Percentiles rank a stretch among this genome's conserved stretches.
Conservation (phyloP, 345 rosid genomes). For the Camelina laxa region DNA sequence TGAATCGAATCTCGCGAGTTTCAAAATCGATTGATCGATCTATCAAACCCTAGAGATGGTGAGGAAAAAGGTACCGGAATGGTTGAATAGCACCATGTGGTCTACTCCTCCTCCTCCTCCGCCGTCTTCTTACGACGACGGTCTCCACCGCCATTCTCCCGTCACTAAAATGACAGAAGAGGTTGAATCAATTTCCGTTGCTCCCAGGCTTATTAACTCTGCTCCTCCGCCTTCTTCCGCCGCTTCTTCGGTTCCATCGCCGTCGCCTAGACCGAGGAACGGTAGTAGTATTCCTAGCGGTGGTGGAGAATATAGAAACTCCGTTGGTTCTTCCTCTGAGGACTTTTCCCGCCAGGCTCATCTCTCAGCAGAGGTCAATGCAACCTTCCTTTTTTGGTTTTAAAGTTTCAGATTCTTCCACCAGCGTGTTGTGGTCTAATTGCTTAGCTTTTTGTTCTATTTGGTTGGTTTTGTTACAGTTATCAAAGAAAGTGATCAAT, state of each 20-base stretch:
- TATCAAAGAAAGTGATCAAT: slow-evolving; percentile 85
- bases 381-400: background rate
- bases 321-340: slow-evolving; percentile 57
- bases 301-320: slow-evolving; percentile 51
- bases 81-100: slow-evolving; percentile 97
- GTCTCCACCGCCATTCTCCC: slow-evolving; percentile 43
- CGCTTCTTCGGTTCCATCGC: slow-evolving; percentile 49
- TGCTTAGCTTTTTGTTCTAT: background rate
- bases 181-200: slow-evolving; percentile 53
- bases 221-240: slow-evolving; percentile 43
- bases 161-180: slow-evolving; percentile 45
- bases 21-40: slow-evolving; percentile 31
- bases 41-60: slow-evolving; percentile 52
- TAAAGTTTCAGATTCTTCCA: background rate
- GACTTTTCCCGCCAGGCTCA: slow-evolving; percentile 83
- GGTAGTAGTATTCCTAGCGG: slow-evolving; percentile 37
- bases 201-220: slow-evolving; percentile 49
- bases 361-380: slow-evolving; percentile 73
- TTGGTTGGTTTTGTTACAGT: slow-evolving; percentile 42
- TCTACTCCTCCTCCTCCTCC: slow-evolving; percentile 53
- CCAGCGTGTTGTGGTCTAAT: background rate
- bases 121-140: slow-evolving; percentile 49
- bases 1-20: background rate
- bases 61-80: slow-evolving; percentile 93
- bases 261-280: slow-evolving; percentile 46